Conservation (phyloP, 345 rosid species). For the Turritis glabra region DNA sequence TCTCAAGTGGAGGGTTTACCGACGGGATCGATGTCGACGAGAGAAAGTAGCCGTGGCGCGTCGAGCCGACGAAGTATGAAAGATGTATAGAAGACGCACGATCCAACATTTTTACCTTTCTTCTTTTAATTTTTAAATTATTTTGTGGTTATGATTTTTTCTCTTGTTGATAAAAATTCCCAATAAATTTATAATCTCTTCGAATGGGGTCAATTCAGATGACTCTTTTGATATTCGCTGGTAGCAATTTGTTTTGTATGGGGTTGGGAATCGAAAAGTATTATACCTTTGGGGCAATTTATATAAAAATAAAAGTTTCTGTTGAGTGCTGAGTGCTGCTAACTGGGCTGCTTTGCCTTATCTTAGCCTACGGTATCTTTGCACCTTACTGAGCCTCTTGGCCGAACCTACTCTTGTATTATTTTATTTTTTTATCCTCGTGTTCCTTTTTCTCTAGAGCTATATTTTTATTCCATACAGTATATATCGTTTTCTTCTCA, state of each 20-base stretch:
- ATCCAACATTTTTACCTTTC: background rate
- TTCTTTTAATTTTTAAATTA: background rate
- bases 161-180: slow-evolving; percentile 22
- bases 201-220: background rate
- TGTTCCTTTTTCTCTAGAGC: too few relatives aligned
- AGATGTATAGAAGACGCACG: slow-evolving; percentile 30
- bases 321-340: too few relatives aligned
- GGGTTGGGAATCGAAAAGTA: background rate
- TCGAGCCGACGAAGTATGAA: slow-evolving; percentile 36
- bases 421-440: too few relatives aligned
- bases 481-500: too few relatives aligned
- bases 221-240: background rate
- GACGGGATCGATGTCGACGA: slow-evolving; percentile 23
- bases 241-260: background rate
- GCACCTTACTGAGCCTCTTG: too few relatives aligned
- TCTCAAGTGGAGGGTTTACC: slow-evolving; percentile 34
- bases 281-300: too few relatives aligned
- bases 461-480: too few relatives aligned
- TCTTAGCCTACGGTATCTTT: too few relatives aligned
- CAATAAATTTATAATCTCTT: background rate
- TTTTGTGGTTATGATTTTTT: slow-evolving; percentile 26
- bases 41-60: slow-evolving; percentile 39
- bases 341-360: too few relatives aligned
- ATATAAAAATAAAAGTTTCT: too few relatives aligned
- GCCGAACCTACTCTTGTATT: too few relatives aligned